phyloP scores from a whole-genome alignment of 768 basidiomycete genomes.

The Podaxis sp. region DNA sequence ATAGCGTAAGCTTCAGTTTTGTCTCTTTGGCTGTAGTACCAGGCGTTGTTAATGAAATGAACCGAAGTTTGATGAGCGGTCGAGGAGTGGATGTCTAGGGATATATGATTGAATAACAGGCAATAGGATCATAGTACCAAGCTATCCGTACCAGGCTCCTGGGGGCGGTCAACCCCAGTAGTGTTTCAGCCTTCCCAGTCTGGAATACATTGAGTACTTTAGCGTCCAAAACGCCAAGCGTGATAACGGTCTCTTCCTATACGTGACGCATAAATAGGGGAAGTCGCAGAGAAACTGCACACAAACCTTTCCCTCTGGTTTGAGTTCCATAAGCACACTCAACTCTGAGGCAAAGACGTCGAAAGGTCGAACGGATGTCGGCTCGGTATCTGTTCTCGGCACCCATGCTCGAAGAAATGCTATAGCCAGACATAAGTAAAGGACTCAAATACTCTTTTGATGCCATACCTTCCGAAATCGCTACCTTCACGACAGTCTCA shows the following conservation, averaged over 20 bases:
- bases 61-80: constrained; percentile 59
- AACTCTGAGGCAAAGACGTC: constrained; percentile 10
- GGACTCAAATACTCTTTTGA: not conserved
- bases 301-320: constrained; percentile 68
- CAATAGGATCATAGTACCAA: not conserved
- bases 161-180: constrained; percentile 56
- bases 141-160: constrained; percentile 52
- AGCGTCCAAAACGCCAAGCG: constrained; percentile 61
- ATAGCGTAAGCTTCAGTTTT: constrained; percentile 58
- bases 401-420: constrained; percentile 23
- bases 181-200: constrained; percentile 31
- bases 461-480: constrained; percentile 28
- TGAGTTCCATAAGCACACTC: constrained; percentile 51
- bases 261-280: not conserved
- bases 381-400: constrained; percentile 13
- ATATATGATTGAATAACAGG: not conserved
- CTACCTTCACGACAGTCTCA: constrained; percentile 50
- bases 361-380: constrained; percentile 11
- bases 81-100: constrained; percentile 42
- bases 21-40: constrained; percentile 77
- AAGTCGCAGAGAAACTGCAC: not conserved
- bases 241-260: constrained; percentile 46
- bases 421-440: constrained; percentile 8
- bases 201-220: constrained; percentile 47
- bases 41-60: constrained; percentile 60